Evolutionary conservation across 2,329 filamentous ascomycete species (phyloP).

Genomic region (Sarocladiaceae sp.): DNA sequence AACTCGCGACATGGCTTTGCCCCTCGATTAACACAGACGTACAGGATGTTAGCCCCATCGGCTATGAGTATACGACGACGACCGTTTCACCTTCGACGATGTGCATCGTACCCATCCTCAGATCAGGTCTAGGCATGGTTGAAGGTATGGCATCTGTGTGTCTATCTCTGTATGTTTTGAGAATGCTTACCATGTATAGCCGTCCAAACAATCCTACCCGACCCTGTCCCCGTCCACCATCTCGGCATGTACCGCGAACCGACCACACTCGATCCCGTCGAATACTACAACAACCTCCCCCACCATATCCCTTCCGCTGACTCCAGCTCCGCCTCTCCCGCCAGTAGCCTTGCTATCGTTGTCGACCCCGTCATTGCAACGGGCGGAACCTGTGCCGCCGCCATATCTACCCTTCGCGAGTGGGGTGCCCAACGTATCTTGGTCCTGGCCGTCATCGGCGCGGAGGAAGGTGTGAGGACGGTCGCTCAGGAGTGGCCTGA

Average conservation of each 20-base stretch:
- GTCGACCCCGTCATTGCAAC: slow-evolving; percentile 93
- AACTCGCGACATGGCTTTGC: not conserved
- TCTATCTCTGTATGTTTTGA: not conserved
- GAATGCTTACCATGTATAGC: slow-evolving; percentile 39
- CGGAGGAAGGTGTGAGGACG: slow-evolving; percentile 59
- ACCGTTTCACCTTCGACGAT: slow-evolving; percentile 59
- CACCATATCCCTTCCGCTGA: slow-evolving; percentile 49
- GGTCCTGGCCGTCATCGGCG: slow-evolving; percentile 69
- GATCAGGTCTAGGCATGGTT: slow-evolving; percentile 86
- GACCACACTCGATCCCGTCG: slow-evolving; percentile 78
- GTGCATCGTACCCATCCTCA: slow-evolving; percentile 85
- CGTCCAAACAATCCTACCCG: slow-evolving; percentile 74
- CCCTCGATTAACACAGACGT: slow-evolving; percentile 5
- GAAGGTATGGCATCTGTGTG: slow-evolving; percentile 59
- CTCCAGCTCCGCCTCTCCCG: slow-evolving; percentile 20
- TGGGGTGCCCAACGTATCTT: slow-evolving; percentile 85
- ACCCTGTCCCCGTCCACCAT: slow-evolving; percentile 78
- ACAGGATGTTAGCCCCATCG: slow-evolving; percentile 72
- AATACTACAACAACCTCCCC: slow-evolving; percentile 97
- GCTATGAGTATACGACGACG: slow-evolving; percentile 64
- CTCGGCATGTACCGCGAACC: slow-evolving; percentile 92
- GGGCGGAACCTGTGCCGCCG: slow-evolving; percentile 80
- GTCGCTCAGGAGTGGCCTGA: slow-evolving; percentile 75
- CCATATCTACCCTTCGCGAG: slow-evolving; percentile 81
- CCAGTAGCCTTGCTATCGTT: slow-evolving; percentile 64